A percentile compares a stretch with the other conserved stretches of the same genome.
These are phyloP conservation scores for Hymenoscyphus repandus DNA, from an alignment of 2,329 filamentous ascomycete genomes.

Conservation along the genomic window DNA sequence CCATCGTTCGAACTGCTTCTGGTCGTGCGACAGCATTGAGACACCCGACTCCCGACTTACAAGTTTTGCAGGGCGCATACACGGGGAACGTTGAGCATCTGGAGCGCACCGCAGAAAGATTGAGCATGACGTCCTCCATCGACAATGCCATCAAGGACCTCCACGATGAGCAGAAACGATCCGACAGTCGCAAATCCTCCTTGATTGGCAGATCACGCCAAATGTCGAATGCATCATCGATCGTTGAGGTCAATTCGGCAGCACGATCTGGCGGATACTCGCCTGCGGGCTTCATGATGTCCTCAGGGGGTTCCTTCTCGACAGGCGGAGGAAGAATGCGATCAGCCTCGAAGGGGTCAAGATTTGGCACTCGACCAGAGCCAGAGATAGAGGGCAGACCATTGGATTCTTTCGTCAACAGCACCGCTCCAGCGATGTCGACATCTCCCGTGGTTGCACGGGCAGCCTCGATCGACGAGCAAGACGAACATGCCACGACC, in stretches of 20 bases:
- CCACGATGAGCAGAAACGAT: conserved; percentile 65
- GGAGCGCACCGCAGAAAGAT: conserved; percentile 68
- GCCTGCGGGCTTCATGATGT: conserved; percentile 62
- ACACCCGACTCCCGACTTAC: conserved; percentile 59
- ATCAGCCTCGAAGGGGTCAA: conserved; percentile 50
- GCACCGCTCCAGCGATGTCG: conserved; percentile 13
- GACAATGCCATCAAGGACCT: conserved; percentile 72
- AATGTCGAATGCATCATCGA: conserved; percentile 50
- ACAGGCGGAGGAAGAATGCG: conserved; percentile 44
- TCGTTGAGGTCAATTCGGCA: conserved; percentile 62
- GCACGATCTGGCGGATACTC: conserved; percentile 68
- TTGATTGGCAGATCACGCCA: conserved; percentile 42
- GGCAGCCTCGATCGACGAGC: conserved; percentile 24
- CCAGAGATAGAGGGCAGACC: conserved; percentile 31
- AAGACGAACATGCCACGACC: conserved; percentile 24
- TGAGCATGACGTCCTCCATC: conserved; percentile 69
- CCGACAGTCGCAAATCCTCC: conserved; percentile 62
- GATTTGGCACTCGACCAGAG: conserved; percentile 29
- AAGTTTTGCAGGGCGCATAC: conserved; percentile 56
- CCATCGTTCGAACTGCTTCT: conserved; percentile 26
- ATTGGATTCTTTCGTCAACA: conserved; percentile 29
- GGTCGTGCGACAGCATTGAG: conserved; percentile 33
- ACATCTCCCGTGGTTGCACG: conserved; percentile 20
- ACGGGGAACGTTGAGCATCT: conserved; percentile 66
- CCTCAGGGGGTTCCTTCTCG: conserved; percentile 54